These are phyloP conservation scores for Melanopsichium pennsylvanicum DNA, from an alignment of 1,284 basidiomycete genomes.

Conservation along the genomic window DNA sequence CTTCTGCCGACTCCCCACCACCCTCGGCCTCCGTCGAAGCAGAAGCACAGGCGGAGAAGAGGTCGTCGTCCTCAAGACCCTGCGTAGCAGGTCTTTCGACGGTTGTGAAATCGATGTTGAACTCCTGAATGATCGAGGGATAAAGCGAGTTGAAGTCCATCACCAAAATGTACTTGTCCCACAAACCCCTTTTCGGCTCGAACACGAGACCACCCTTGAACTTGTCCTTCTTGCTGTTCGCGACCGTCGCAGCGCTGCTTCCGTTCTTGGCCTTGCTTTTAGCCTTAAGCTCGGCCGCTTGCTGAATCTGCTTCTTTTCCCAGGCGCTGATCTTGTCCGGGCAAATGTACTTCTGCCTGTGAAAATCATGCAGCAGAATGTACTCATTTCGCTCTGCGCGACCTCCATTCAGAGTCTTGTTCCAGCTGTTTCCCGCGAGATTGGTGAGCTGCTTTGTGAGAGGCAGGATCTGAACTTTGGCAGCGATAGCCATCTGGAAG, in stretches of 20 bases:
- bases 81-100: constrained; percentile 74
- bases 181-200: constrained; percentile 92
- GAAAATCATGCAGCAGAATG: constrained; percentile 97
- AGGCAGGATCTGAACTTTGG: constrained; percentile 86
- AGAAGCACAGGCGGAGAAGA: not conserved
- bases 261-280: constrained; percentile 49
- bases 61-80: constrained; percentile 65
- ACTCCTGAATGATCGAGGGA: constrained; percentile 99
- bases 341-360: constrained; percentile 91
- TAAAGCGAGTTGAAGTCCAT: constrained; percentile 99
- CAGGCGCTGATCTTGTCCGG: constrained; percentile 90
- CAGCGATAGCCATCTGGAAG: constrained; percentile 92
- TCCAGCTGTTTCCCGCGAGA: constrained; percentile 96
- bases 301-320: constrained; percentile 61
- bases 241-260: constrained; percentile 71
- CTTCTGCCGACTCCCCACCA: constrained; percentile 28
- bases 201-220: constrained; percentile 99
- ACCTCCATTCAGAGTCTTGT: constrained; percentile 69
- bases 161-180: constrained; percentile 96
- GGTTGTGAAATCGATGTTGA: constrained; percentile 99
- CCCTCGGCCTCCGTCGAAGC: constrained; percentile 13
- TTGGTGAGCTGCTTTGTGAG: constrained; percentile 94
- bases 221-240: constrained; percentile 81
- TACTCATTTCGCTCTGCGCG: constrained; percentile 98
- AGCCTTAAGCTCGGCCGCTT: constrained; percentile 43